A percentile compares a stretch with the other conserved stretches of the same genome.
These are phyloP conservation scores for Niebla homalea DNA, from an alignment of 495 filamentous ascomycete genomes.

Conservation along the genomic window DNA sequence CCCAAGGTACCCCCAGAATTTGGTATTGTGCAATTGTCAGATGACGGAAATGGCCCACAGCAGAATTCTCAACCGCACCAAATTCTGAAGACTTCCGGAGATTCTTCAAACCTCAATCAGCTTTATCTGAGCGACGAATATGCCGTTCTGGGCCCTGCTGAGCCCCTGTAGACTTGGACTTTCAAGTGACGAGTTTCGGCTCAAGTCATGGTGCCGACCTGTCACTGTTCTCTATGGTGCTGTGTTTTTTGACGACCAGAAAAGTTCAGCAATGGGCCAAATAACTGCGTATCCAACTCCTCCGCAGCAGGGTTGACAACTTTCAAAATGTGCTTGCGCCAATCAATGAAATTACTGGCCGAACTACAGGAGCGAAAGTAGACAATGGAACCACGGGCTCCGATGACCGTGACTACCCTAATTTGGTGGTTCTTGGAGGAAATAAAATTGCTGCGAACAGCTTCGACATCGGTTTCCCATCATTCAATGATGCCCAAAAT, in stretches of 20 bases:
- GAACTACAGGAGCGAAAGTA: too few species aligned
- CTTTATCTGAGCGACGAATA: neutral
- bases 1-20: too few species aligned
- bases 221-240: conserved; percentile 7
- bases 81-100: neutral
- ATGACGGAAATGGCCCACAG: neutral
- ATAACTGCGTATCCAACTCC: neutral
- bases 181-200: conserved; percentile 6
- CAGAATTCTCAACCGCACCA: neutral
- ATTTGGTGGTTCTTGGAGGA: neutral
- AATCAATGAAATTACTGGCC: too few species aligned
- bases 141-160: conserved; percentile 10
- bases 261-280: neutral
- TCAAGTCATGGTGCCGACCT: conserved; percentile 1
- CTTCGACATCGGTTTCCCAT: conserved; percentile 2
- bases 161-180: conserved; percentile 5
- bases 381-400: neutral
- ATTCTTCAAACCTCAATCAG: neutral
- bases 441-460: neutral
- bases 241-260: neutral
- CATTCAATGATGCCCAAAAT: conserved; percentile 6
- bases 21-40: too few species aligned
- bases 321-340: neutral
- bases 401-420: neutral
- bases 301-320: conserved; percentile 7